phyloP scores from a whole-genome alignment of 2,329 filamentous ascomycete species.

The Colletotrichum sp. region DNA sequence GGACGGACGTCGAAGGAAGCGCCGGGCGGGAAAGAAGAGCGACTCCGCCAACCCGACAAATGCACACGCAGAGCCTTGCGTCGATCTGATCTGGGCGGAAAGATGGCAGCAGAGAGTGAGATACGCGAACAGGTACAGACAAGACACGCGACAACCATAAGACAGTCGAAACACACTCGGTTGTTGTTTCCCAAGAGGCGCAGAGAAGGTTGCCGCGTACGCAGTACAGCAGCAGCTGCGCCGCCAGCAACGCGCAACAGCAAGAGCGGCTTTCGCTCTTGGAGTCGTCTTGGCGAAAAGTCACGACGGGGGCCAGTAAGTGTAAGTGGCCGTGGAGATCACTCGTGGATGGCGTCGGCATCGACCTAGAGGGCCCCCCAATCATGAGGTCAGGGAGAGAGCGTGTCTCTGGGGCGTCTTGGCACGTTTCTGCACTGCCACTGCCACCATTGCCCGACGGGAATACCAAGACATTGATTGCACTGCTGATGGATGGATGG shows the following conservation, averaged over 20 bases:
- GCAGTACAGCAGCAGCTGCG: background rate
- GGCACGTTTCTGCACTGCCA: constrained; percentile 12
- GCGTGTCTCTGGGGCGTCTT: background rate
- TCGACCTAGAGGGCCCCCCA: background rate
- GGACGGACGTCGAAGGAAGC: background rate
- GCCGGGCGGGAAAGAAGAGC: background rate
- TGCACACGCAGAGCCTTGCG: background rate
- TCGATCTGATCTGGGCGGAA: background rate
- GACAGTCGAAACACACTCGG: background rate
- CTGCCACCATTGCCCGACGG: background rate
- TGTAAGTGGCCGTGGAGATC: background rate
- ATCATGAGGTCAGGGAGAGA: background rate
- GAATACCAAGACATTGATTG: background rate
- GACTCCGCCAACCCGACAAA: background rate
- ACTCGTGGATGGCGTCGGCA: background rate
- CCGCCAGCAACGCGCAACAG: constrained; percentile 14
- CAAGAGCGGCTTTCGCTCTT: background rate
- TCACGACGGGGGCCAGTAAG: background rate
- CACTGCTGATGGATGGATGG: background rate
- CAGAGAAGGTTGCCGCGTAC: background rate
- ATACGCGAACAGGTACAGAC: background rate
- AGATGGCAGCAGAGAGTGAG: background rate
- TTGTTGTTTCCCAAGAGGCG: background rate
- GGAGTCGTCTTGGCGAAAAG: constrained; percentile 11
- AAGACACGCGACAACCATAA: background rate